Conservation (phyloP, 2,329 filamentous ascomycete species). For the Fusarium mangiferae region DNA sequence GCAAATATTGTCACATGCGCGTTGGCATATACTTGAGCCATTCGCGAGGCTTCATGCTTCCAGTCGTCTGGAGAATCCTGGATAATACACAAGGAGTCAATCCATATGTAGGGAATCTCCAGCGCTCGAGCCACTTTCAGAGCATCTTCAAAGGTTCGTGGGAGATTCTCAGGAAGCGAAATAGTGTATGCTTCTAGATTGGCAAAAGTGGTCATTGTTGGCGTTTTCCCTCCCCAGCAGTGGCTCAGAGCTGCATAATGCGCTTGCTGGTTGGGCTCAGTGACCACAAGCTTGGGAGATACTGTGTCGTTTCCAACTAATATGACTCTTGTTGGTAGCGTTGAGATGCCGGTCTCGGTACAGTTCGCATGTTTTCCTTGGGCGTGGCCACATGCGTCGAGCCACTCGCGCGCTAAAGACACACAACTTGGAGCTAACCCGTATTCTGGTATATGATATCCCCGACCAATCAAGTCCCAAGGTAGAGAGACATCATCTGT, state of each 20-base stretch:
- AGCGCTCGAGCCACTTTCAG: not conserved
- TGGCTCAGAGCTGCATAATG: slow-evolving; percentile 5
- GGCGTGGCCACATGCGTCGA: not conserved
- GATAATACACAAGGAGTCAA: slow-evolving; percentile 12
- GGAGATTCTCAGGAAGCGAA: not conserved
- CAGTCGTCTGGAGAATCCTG: slow-evolving; percentile 15
- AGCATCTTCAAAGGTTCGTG: not conserved
- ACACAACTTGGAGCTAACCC: not conserved
- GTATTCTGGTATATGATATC: not conserved
- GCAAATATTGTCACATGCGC: slow-evolving; percentile 10
- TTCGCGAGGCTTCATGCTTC: slow-evolving; percentile 1
- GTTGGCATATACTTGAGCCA: slow-evolving; percentile 18
- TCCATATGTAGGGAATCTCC: slow-evolving; percentile 8
- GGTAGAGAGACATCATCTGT: not conserved
- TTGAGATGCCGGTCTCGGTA: not conserved
- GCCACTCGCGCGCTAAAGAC: not conserved
- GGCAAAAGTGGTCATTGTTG: not conserved
- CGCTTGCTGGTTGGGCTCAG: not conserved
- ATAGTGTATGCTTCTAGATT: not conserved
- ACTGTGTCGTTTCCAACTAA: not conserved
- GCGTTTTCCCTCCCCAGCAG: slow-evolving; percentile 11
- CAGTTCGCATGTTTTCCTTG: not conserved
- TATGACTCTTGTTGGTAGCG: not conserved
- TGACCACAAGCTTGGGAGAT: not conserved
- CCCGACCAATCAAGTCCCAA: not conserved